Percentiles rank a stretch among this genome's conserved stretches.
Evolutionary conservation across 2,329 filamentous ascomycete species (phyloP).

Genomic region (Ceratocystis diversiconidia): DNA sequence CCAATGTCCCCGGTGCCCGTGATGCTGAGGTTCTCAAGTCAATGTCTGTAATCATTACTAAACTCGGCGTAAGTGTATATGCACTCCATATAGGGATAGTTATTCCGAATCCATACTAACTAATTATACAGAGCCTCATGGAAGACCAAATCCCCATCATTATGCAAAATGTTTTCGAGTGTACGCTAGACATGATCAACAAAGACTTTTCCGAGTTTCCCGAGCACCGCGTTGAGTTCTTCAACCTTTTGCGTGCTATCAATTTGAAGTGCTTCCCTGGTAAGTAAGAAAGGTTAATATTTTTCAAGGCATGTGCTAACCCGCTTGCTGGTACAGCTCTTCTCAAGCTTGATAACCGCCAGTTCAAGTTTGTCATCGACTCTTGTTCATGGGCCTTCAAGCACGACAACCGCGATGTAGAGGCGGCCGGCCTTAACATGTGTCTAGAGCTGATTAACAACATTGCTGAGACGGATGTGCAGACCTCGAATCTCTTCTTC

Average conservation of each 20-base stretch:
- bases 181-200: conserved; percentile 99
- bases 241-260: conserved; percentile 89
- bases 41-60: conserved; percentile 94
- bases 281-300: conserved; percentile 23
- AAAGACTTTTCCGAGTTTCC: conserved; percentile 99
- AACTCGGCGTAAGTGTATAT: conserved; percentile 65
- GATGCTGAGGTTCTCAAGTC: conserved; percentile 95
- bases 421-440: conserved; percentile 94
- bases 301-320: conserved; percentile 2
- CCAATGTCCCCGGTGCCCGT: conserved; percentile 86
- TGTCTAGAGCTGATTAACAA: conserved; percentile 95
- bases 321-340: conserved; percentile 38
- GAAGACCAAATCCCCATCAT: conserved; percentile 95
- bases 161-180: conserved; percentile 98
- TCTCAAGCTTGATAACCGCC: conserved; percentile 82
- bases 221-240: conserved; percentile 98
- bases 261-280: conserved; percentile 93
- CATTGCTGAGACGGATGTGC: conserved; percentile 77
- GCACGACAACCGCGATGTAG: conserved; percentile 96
- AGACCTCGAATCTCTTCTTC: conserved; percentile 90
- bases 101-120: conserved; percentile 24
- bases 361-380: conserved; percentile 99
- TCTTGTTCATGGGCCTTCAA: conserved; percentile 99
- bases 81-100: conserved; percentile 18
- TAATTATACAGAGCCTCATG: conserved; percentile 58